Base-by-base conservation (phyloP, 768 basidiomycete species). In the Collybiopsis confluens region DNA sequence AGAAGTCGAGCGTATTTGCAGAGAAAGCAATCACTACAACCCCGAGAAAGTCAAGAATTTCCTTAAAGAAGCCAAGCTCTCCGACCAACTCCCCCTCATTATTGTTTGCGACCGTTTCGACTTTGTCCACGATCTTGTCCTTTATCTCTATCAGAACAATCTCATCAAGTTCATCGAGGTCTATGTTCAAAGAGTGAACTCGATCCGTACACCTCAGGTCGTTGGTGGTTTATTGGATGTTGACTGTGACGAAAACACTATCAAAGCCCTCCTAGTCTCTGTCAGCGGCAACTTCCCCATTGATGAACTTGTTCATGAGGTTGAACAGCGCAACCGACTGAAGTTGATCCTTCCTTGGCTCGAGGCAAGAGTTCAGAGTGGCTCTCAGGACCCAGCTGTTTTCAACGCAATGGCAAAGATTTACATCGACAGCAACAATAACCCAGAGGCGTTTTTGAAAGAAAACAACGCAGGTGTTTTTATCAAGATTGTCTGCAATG, bases 21-120 rank as follows among this genome's bases (percentile, higher is more conserved):
- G 97, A 51, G 97, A 99, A 74, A 93, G 90, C 70, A 98, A 98
- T 73, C 78, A 77, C 73, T 98, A 98, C 80, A 98, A 95, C 70
- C 92, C 97, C 1, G 97, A 99, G 77, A 99, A 99, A 72, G 97
- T 98, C 81, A 98, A 99, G 81, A 99, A 99, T 73, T 98, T 98
- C 87, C 84, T 98, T 69, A 98, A 98, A 71, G 97, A 99, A 66
- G 95, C 97, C 64, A 95, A 97, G 64, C 85, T 99, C 26, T 73
- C 85, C 35, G 97, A 98, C 66, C 97, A 98, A 67, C 85, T 99
- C 35, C 97, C 97, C 3, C 86, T 99, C 61, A 99, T 98, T 77
- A 98, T 99, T 60, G 97, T 99, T 63, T 98, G 97, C 80, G 97
- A 99, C 68, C 93, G 97, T 36, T 99, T 98, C 79, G 96, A 97